Evolutionary conservation across 106 monocot species (phyloP).

Genomic region (Narthecium ossifragum): DNA sequence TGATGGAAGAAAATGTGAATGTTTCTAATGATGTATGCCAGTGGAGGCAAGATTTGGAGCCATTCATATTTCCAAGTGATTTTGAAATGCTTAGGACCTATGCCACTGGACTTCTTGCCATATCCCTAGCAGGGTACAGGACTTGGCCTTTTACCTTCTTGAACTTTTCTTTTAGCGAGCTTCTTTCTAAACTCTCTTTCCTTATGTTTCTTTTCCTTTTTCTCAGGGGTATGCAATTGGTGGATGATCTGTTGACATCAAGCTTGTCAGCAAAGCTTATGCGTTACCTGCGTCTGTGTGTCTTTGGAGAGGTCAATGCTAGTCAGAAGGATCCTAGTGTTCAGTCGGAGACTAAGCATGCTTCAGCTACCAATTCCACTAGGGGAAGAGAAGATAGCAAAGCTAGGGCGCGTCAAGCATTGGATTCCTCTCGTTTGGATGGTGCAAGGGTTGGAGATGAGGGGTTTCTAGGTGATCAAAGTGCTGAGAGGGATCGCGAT

Average conservation of each 20-base stretch:
- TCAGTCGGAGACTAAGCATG: slow-evolving; percentile 45
- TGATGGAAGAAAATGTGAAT: slow-evolving; percentile 48
- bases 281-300: slow-evolving; percentile 63
- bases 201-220: neutral
- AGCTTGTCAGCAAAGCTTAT: slow-evolving; percentile 90
- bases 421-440: slow-evolving; percentile 48
- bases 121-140: slow-evolving; percentile 57
- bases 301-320: slow-evolving; percentile 57
- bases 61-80: slow-evolving; percentile 60
- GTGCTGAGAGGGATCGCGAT: slow-evolving; percentile 27
- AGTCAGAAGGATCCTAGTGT: slow-evolving; percentile 47
- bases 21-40: slow-evolving; percentile 28
- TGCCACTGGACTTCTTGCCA: slow-evolving; percentile 86
- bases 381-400: slow-evolving; percentile 67
- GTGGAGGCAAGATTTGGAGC: slow-evolving; percentile 56
- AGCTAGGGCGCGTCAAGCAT: slow-evolving; percentile 40
- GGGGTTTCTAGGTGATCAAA: slow-evolving; percentile 29
- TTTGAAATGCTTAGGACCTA: slow-evolving; percentile 83
- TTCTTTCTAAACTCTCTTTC: neutral
- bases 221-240: slow-evolving; percentile 62
- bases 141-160: slow-evolving; percentile 18
- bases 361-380: slow-evolving; percentile 17
- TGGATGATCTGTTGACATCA: slow-evolving; percentile 75
- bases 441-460: slow-evolving; percentile 37
- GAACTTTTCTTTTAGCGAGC: neutral